Conservation (phyloP, 169 alveolate genomes). For the Babesia ovata region DNA sequence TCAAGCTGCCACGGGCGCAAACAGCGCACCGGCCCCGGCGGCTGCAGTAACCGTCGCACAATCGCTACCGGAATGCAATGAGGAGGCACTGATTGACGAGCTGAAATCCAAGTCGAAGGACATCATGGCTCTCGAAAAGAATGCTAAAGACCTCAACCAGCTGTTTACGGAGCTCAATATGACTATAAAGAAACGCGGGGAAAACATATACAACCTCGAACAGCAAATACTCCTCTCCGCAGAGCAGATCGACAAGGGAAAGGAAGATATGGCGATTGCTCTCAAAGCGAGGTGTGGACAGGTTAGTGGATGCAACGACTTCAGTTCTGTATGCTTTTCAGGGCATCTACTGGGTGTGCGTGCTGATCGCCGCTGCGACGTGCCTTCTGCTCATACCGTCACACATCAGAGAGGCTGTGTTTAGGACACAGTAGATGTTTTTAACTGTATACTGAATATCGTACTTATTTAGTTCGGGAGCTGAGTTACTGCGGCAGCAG, state of each 20-base stretch:
- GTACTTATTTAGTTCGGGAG: not conserved
- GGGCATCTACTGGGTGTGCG: conserved; percentile 54
- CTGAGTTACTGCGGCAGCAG: too few relatives aligned
- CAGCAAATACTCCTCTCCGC: conserved; percentile 61
- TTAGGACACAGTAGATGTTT: conserved; percentile 29
- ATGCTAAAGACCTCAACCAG: conserved; percentile 60
- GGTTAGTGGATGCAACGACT: not conserved
- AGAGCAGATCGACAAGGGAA: conserved; percentile 67
- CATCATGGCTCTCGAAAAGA: conserved; percentile 47
- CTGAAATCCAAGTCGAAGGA: conserved; percentile 51
- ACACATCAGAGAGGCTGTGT: conserved; percentile 39
- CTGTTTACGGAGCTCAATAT: conserved; percentile 51
- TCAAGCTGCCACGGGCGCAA: not conserved
- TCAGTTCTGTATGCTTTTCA: not conserved
- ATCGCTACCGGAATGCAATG: not conserved
- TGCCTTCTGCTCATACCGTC: conserved; percentile 54
- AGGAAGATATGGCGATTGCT: conserved; percentile 45
- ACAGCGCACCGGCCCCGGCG: not conserved
- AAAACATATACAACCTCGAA: conserved; percentile 59
- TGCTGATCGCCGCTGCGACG: conserved; percentile 47
- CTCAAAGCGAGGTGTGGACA: conserved; percentile 24
- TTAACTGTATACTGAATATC: not conserved
- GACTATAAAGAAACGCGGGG: conserved; percentile 65
- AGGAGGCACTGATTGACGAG: conserved; percentile 38
- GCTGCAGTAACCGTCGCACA: not conserved